These are phyloP conservation scores for Chlamydomonas sphaeroides DNA, from an alignment of 139 green algal species.

Conservation along the genomic window DNA sequence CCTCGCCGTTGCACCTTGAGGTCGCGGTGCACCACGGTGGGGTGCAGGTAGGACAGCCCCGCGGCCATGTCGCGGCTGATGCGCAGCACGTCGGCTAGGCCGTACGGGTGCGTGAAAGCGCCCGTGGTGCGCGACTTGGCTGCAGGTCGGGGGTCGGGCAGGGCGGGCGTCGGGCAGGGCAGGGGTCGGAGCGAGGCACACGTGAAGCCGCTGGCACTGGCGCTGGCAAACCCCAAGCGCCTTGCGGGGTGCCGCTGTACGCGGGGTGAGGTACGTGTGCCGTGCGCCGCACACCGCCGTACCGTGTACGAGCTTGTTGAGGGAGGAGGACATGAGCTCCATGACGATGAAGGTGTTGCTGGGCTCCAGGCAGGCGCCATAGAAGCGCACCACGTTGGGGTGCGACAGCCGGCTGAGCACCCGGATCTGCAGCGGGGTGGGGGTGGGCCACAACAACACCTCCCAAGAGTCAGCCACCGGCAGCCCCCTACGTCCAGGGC, in stretches of 20 bases:
- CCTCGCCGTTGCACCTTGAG: too few relatives aligned
- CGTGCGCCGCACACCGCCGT: not conserved
- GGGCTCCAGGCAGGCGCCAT: constrained; percentile 1
- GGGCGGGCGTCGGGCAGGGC: too few relatives aligned
- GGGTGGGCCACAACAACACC: too few relatives aligned
- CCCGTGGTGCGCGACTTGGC: not conserved
- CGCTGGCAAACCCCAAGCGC: too few relatives aligned
- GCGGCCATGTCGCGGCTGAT: constrained; percentile 58
- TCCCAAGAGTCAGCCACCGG: not conserved
- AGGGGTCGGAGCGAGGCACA: too few relatives aligned
- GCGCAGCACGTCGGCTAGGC: not conserved
- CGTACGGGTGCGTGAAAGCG: not conserved
- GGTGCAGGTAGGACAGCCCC: constrained; percentile 78
- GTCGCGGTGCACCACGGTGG: constrained; percentile 75
- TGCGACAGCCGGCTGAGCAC: not conserved
- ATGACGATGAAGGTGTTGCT: not conserved
- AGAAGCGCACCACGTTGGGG: constrained; percentile 26
- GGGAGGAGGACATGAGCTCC: not conserved
- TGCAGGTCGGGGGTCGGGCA: not conserved
- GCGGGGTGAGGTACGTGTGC: too few relatives aligned
- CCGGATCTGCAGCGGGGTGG: not conserved
- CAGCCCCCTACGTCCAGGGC: too few relatives aligned
- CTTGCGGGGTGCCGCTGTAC: too few relatives aligned
- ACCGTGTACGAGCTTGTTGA: constrained; percentile 2
- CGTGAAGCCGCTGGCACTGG: too few relatives aligned